Percentiles rank a stretch among this genome's conserved stretches.
These are phyloP conservation scores for Phylloporus arenicola DNA, from an alignment of 768 basidiomycete species.

Conservation along the genomic window DNA sequence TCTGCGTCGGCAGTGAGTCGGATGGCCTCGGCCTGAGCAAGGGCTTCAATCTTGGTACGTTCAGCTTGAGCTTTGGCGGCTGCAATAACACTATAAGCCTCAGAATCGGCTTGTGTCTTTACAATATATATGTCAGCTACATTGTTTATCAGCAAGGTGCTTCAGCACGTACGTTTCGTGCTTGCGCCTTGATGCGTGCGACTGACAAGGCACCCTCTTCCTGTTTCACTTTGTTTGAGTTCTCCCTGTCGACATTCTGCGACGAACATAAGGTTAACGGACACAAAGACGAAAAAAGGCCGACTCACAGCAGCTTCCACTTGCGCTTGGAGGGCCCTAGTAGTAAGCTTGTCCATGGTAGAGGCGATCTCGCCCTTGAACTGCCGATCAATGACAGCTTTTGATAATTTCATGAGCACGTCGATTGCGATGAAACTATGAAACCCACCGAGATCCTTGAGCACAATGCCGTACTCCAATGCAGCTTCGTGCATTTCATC, in stretches of 20 bases:
- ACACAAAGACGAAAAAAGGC: neutral
- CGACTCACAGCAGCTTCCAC: slow-evolving; percentile 72
- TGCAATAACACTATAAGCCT: slow-evolving; percentile 69
- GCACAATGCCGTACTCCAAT: slow-evolving; percentile 74
- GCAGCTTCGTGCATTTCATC: slow-evolving; percentile 81
- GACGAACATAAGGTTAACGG: neutral
- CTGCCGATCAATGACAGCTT: slow-evolving; percentile 80
- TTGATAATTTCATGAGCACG: slow-evolving; percentile 7
- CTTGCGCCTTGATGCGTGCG: slow-evolving; percentile 68
- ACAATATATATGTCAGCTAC: slow-evolving; percentile 6
- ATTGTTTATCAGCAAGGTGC: neutral
- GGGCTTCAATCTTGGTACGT: slow-evolving; percentile 60
- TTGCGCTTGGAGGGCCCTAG: slow-evolving; percentile 78
- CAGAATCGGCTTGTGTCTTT: slow-evolving; percentile 66
- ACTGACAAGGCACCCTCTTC: slow-evolving; percentile 77
- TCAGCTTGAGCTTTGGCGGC: slow-evolving; percentile 72
- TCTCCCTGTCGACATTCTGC: slow-evolving; percentile 81
- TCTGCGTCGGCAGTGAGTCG: slow-evolving; percentile 73
- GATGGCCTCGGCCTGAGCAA: slow-evolving; percentile 74
- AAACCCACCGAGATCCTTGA: slow-evolving; percentile 68
- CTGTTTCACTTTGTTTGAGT: slow-evolving; percentile 82
- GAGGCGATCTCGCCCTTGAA: slow-evolving; percentile 86
- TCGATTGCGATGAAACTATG: neutral
- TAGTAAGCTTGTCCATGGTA: slow-evolving; percentile 83
- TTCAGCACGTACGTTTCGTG: slow-evolving; percentile 39